These are phyloP conservation scores for Coniosporium tulheliwenetii DNA, from an alignment of 2,329 filamentous ascomycete genomes.

Conservation along the genomic window DNA sequence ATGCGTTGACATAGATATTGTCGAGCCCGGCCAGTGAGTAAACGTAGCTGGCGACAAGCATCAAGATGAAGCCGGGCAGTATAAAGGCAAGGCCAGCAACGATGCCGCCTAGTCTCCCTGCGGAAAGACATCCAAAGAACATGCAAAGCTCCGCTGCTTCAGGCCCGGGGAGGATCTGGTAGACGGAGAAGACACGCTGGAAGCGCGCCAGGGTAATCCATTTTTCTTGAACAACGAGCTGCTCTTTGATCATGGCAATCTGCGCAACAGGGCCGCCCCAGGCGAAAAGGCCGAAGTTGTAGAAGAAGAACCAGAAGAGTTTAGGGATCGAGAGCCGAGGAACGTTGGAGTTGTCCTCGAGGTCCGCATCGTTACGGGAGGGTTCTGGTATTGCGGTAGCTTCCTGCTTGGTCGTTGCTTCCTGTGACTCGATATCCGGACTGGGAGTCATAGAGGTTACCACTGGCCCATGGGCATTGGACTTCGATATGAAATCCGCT, in stretches of 20 bases:
- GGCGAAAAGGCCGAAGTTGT: constrained; percentile 19
- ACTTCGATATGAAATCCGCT: too few relatives aligned
- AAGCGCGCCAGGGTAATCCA: constrained; percentile 19
- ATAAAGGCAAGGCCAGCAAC: constrained; percentile 15
- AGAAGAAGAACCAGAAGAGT: constrained; percentile 22
- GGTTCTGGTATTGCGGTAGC: constrained; percentile 2
- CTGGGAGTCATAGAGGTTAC: too few relatives aligned
- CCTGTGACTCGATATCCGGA: too few relatives aligned
- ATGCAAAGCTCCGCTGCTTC: constrained; percentile 20
- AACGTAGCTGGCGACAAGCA: constrained; percentile 15
- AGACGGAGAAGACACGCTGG: constrained; percentile 19
- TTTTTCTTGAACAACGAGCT: constrained; percentile 17
- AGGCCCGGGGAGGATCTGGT: constrained; percentile 19
- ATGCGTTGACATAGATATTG: constrained; percentile 16
- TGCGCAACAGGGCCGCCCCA: constrained; percentile 20
- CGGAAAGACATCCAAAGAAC: constrained; percentile 20
- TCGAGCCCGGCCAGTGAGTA: constrained; percentile 15
- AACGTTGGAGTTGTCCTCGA: constrained; percentile 9
- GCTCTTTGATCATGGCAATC: constrained; percentile 19
- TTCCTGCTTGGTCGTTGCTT: not conserved
- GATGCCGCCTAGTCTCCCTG: constrained; percentile 16
- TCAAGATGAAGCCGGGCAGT: constrained; percentile 15
- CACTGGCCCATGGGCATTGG: too few relatives aligned
- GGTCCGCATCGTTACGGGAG: not conserved
- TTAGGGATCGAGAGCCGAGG: constrained; percentile 12